Conservation (phyloP, 2,329 filamentous ascomycete species). For the Arachnomyces sp. region DNA sequence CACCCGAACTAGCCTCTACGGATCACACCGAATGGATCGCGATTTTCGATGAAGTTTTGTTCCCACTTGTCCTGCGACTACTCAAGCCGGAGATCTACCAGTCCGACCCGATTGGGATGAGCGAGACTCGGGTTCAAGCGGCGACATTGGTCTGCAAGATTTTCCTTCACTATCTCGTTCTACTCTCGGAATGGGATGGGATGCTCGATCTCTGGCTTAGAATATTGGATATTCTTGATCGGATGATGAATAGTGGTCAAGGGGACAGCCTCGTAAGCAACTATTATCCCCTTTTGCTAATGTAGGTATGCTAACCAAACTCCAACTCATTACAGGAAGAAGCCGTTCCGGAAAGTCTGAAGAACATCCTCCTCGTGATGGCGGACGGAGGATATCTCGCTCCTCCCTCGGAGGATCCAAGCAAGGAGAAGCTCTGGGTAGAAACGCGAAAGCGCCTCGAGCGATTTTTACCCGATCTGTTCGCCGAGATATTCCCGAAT, state of each 20-base stretch:
- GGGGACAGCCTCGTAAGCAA: constrained; percentile 72
- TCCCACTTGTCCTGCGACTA: constrained; percentile 78
- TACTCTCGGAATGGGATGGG: constrained; percentile 76
- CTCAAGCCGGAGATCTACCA: constrained; percentile 94
- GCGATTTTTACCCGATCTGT: constrained; percentile 53
- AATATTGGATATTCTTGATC: constrained; percentile 90
- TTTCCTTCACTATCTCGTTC: constrained; percentile 84
- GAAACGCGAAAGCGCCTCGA: constrained; percentile 56
- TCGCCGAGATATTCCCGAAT: constrained; percentile 51
- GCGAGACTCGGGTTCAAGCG: constrained; percentile 85
- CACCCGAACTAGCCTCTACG: constrained; percentile 71
- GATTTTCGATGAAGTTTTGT: constrained; percentile 89
- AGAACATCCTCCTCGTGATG: constrained; percentile 96
- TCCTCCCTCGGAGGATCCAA: constrained; percentile 50
- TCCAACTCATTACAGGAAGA: constrained; percentile 58
- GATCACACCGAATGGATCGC: constrained; percentile 89
- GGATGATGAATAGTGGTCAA: constrained; percentile 91
- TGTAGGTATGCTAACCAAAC: constrained; percentile 2
- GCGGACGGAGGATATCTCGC: constrained; percentile 78
- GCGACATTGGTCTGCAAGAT: constrained; percentile 90
- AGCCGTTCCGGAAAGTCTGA: constrained; percentile 87
- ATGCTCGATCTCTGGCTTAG: constrained; percentile 88
- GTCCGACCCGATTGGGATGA: constrained; percentile 85
- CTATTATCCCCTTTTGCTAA: constrained; percentile 2
- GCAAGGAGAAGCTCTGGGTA: constrained; percentile 49